These are phyloP conservation scores for Cladorrhinum sp. DNA, from an alignment of 2,329 filamentous ascomycete genomes.

Conservation along the genomic window DNA sequence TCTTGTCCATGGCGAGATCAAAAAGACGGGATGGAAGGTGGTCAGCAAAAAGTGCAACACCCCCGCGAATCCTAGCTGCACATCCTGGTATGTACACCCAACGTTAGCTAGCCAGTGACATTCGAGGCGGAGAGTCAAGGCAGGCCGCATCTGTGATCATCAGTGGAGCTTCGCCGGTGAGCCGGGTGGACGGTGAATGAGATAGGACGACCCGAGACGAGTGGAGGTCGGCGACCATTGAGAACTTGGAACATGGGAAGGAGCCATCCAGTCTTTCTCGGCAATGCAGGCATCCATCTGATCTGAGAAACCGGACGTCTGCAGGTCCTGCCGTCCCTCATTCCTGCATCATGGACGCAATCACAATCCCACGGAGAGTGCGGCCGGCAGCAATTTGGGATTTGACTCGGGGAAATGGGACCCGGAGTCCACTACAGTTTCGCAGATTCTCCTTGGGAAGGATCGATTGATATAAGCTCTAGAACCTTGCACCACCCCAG, in stretches of 20 bases:
- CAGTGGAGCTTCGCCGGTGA: neutral
- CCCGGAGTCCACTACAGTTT: neutral
- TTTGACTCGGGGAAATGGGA: neutral
- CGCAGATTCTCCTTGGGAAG: neutral
- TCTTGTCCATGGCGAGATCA: neutral
- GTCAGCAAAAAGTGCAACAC: neutral
- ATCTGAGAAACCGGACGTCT: neutral
- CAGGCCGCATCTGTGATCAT: neutral
- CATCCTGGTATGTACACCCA: neutral
- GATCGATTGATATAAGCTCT: conserved; percentile 14
- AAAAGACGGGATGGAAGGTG: neutral
- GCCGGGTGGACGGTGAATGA: neutral
- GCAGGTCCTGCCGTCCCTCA: neutral
- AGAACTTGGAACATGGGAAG: neutral
- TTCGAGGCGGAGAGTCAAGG: neutral
- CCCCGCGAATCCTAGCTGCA: neutral
- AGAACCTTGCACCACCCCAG: conserved; percentile 9
- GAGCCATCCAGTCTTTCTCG: no score
- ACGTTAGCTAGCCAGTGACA: neutral
- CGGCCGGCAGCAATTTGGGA: no score
- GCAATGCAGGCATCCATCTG: no score
- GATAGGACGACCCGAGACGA: neutral
- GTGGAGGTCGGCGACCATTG: neutral
- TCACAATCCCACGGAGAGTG: neutral
- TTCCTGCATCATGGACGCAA: neutral